Base-by-base conservation (phyloP, 2,329 filamentous ascomycete species). In the Sporothrix schenckii region DNA sequence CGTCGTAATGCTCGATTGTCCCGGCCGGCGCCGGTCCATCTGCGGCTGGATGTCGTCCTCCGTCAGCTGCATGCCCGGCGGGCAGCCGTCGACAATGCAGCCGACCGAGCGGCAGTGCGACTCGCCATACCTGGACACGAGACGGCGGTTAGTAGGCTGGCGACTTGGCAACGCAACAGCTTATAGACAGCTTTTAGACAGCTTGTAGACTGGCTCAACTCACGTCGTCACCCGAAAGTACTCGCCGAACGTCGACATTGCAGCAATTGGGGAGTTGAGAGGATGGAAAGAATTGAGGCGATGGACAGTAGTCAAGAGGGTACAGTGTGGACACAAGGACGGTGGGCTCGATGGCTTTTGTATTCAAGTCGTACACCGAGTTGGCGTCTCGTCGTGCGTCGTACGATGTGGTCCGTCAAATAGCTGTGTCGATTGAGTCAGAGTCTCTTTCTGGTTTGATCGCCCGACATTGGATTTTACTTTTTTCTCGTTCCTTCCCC, bases 21-120 rank as follows among this genome's bases (percentile, higher is more conserved):
- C 94, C 5, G 94, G 94, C 72, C 94, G 88, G 72, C 94, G 88
- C 74, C 94, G 90, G 73, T 91, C 96, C 88, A 98, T 92, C 82
- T 97, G 93, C 65, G 93, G 93, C 82, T 99, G 94, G 78, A 98
- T 96, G 78, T 96, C 92, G 69, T 84, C 85, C 81, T 97, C 94
- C 73, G 88, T 91, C 80, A 98, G 88, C 76, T 89, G 84, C 85
- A 98, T 90, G 76, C 92, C 92, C 16, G 95, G 94, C 49, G 94
- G 95, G 78, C 89, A 92, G 76, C 93, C 93, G 79, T 98, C 94
- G 81, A 98, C 90, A 77, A 98, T 97, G 83, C 92, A 96, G 78
- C 93, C 94, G 77, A 98, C 93, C 44, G 91, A 94, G 77, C 90
- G 91, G 84, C 94, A 96, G 83, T 97, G 94, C 76, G 77, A 78